phyloP scores from a whole-genome alignment of 2,329 filamentous ascomycete genomes.

The Aspergillus pseudonomiae region DNA sequence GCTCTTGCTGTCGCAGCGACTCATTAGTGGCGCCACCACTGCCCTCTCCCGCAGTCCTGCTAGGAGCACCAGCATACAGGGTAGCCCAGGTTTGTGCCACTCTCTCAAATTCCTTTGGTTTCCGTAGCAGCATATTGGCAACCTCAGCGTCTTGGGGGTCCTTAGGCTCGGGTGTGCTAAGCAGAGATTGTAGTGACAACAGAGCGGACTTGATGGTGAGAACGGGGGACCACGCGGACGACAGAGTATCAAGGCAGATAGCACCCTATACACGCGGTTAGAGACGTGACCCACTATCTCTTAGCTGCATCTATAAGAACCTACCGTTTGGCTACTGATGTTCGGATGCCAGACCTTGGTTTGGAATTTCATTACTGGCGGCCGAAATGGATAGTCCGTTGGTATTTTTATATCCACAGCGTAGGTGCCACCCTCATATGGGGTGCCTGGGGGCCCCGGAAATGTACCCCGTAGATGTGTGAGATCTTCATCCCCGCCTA shows the following conservation, averaged over 20 bases:
- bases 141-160: slow-evolving; percentile 97
- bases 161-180: slow-evolving; percentile 91
- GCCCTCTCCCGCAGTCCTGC: slow-evolving; percentile 55
- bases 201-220: slow-evolving; percentile 95
- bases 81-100: slow-evolving; percentile 91
- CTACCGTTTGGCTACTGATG: slow-evolving; percentile 87
- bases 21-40: slow-evolving; percentile 57
- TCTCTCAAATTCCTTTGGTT: slow-evolving; percentile 76
- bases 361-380: slow-evolving; percentile 85
- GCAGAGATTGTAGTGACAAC: slow-evolving; percentile 87
- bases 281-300: neutral
- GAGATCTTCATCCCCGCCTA: slow-evolving; percentile 68
- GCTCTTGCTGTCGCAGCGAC: slow-evolving; percentile 57
- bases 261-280: slow-evolving; percentile 68
- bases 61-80: slow-evolving; percentile 75
- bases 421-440: slow-evolving; percentile 86
- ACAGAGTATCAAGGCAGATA: slow-evolving; percentile 93
- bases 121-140: slow-evolving; percentile 81
- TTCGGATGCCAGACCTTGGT: slow-evolving; percentile 98
- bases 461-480: slow-evolving; percentile 84
- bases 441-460: slow-evolving; percentile 84
- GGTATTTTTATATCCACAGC: slow-evolving; percentile 85
- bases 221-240: slow-evolving; percentile 89
- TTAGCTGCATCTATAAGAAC: slow-evolving; percentile 33
- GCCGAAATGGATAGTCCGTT: slow-evolving; percentile 87